Base-by-base conservation (phyloP, 2,329 filamentous ascomycete species). In the Blastomyces parvus region DNA sequence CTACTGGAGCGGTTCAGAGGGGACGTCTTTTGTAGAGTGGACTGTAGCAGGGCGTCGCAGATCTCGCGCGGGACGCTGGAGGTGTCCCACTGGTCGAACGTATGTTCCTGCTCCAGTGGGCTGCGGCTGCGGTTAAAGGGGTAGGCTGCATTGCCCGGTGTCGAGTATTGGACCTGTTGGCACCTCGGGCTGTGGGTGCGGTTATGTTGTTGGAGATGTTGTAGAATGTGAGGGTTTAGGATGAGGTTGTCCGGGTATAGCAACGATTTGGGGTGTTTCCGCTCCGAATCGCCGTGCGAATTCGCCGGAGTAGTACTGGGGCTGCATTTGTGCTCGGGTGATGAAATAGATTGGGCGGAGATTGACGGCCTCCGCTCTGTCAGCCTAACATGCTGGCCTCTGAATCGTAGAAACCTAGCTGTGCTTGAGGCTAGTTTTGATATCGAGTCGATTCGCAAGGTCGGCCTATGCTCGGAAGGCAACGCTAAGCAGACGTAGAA, bases 51-150 rank as follows among this genome's bases (percentile, higher is more conserved):
- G 11, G 52, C 44, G 11, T 63, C 62, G 25, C 52, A 48, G 22
- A 63, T 63, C 33, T 63, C 62, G 13, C 40, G 62, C 14, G 62
- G 57, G n/a, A 63, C 62, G 44, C 42, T 59, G n/a, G 56, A 63
- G 4, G 62, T 63, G 44, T 63, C 62, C 62, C 62, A 63, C 36
- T 63, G 62, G 14, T 63, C 62, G 36, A 63, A 63, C 25, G 62
- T 44, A 46, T 60, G 30, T 22, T 63, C 55, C 40, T 55, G 55
- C 52, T 59, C 57, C 14, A 30, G 40, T 4, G 38, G 57, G 40
- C 22, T 59, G 38, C 56, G 4, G 25, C 36, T 36, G 36, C 40
- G 22, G 22, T 38, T 36, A 19, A 17, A 17, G 9, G n/a, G 13
- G 22, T 8, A 38, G 38, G 8, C 36, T 19, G 36, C 27, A 30